Evolutionary conservation across 1,284 basidiomycete species (phyloP).

Genomic region (Mixia osmundae): DNA sequence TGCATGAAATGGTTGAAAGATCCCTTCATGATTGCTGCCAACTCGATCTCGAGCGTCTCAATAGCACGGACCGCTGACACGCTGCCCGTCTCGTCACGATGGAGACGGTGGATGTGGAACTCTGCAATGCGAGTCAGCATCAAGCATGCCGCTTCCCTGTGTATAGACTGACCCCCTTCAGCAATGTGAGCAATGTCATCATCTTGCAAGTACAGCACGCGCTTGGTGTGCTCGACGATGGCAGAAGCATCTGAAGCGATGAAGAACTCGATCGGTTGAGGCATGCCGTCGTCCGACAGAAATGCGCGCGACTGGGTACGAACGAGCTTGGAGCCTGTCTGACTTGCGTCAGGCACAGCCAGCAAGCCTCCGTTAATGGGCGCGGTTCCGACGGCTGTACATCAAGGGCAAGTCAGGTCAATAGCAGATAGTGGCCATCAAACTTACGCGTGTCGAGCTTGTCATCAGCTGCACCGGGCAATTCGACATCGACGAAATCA

Average conservation of each 20-base stretch:
- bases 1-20: slow-evolving; percentile 99
- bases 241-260: slow-evolving; percentile 93
- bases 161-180: slow-evolving; percentile 33
- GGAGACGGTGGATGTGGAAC: slow-evolving; percentile 94
- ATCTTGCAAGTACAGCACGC: slow-evolving; percentile 94
- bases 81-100: slow-evolving; percentile 54
- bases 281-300: slow-evolving; percentile 79
- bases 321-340: slow-evolving; percentile 43
- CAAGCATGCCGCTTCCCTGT: background rate
- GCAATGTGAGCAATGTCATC: slow-evolving; percentile 97
- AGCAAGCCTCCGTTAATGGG: slow-evolving; percentile 34
- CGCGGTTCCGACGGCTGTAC: slow-evolving; percentile 13
- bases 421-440: too few relatives aligned
- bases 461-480: slow-evolving; percentile 42
- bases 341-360: slow-evolving; percentile 38
- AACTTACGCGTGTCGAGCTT: slow-evolving; percentile 24
- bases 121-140: slow-evolving; percentile 25
- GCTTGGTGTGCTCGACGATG: slow-evolving; percentile 96
- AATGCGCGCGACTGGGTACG: slow-evolving; percentile 94
- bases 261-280: slow-evolving; percentile 99
- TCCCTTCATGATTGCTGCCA: slow-evolving; percentile 99
- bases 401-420: too few relatives aligned
- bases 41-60: slow-evolving; percentile 94
- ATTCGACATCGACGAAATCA: slow-evolving; percentile 97
- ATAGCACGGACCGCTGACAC: slow-evolving; percentile 69